Evolutionary conservation across 2,329 filamentous ascomycete genomes (phyloP).

Genomic region (Penicillium aurantiogriseum): DNA sequence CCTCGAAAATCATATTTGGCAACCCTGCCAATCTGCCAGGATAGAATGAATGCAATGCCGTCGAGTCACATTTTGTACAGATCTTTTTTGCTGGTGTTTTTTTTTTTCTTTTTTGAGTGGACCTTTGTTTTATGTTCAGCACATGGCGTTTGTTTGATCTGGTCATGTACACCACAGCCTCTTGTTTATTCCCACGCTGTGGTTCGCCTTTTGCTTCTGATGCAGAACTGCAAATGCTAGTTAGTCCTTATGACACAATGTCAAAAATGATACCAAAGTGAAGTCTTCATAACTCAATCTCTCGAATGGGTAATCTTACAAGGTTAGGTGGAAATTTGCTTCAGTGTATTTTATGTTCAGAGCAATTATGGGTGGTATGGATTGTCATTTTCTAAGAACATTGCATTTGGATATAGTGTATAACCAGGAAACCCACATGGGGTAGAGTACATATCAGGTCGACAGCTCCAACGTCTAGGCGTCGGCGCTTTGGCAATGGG

Average conservation of each 20-base stretch:
- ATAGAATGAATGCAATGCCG: background rate
- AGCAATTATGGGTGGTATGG: no score
- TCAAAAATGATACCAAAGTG: background rate
- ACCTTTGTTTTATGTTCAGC: background rate
- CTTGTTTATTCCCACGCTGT: background rate
- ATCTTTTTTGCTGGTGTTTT: background rate
- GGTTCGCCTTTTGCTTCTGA: background rate
- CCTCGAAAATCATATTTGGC: background rate
- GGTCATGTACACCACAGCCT: slow-evolving; percentile 2
- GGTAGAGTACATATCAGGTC: no score
- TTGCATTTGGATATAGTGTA: background rate
- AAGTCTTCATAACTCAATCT: background rate
- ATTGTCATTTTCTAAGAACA: no score
- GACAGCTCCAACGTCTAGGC: no score
- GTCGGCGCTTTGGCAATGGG: no score
- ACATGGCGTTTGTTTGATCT: background rate
- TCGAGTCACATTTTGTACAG: slow-evolving; percentile 3
- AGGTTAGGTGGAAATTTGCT: background rate
- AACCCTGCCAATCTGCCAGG: background rate
- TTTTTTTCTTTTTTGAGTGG: background rate
- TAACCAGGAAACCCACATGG: no score
- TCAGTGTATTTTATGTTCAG: background rate
- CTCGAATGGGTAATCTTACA: background rate
- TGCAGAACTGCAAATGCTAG: background rate
- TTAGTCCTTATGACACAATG: background rate